A percentile compares a stretch with the other conserved stretches of the same genome.
Evolutionary conservation across 2,329 filamentous ascomycete genomes (phyloP).

Genomic region (Colletotrichum sansevieriae): DNA sequence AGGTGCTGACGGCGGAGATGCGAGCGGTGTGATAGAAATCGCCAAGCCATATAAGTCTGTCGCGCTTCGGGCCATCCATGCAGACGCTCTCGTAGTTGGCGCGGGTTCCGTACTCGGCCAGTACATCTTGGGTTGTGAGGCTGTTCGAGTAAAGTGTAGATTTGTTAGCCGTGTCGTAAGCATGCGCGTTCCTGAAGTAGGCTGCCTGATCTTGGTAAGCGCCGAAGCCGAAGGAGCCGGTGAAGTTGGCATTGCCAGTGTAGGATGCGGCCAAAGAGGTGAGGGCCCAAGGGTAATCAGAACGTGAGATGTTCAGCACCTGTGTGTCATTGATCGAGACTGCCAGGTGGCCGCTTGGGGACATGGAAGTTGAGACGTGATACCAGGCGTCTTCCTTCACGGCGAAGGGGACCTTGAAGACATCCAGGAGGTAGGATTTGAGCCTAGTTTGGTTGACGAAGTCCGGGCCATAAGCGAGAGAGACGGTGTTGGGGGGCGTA

Average conservation of each 20-base stretch:
- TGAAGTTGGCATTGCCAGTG: slow-evolving; percentile 12
- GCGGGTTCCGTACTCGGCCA: slow-evolving; percentile 54
- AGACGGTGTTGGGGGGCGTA: slow-evolving; percentile 51
- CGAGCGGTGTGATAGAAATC: slow-evolving; percentile 61
- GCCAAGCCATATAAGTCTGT: slow-evolving; percentile 71
- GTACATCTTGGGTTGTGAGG: slow-evolving; percentile 45
- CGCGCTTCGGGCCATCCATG: slow-evolving; percentile 69
- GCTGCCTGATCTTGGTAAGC: slow-evolving; percentile 55
- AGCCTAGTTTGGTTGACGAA: slow-evolving; percentile 54
- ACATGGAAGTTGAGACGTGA: slow-evolving; percentile 50
- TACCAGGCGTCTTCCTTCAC: slow-evolving; percentile 55
- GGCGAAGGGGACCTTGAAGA: slow-evolving; percentile 45
- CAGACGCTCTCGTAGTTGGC: slow-evolving; percentile 49
- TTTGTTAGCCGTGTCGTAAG: slow-evolving; percentile 45
- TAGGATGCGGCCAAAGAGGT: neutral
- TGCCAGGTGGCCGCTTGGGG: slow-evolving; percentile 45
- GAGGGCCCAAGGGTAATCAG: slow-evolving; percentile 40
- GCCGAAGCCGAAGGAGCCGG: slow-evolving; percentile 56
- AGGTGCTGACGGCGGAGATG: slow-evolving; percentile 52
- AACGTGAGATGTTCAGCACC: slow-evolving; percentile 40
- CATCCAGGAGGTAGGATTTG: slow-evolving; percentile 44
- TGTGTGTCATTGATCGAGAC: slow-evolving; percentile 47
- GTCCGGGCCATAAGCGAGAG: slow-evolving; percentile 50
- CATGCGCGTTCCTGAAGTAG: slow-evolving; percentile 52
- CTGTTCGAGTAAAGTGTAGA: slow-evolving; percentile 51